phyloP scores from a whole-genome alignment of 805 yeast genomes.

The Candida boidinii region DNA sequence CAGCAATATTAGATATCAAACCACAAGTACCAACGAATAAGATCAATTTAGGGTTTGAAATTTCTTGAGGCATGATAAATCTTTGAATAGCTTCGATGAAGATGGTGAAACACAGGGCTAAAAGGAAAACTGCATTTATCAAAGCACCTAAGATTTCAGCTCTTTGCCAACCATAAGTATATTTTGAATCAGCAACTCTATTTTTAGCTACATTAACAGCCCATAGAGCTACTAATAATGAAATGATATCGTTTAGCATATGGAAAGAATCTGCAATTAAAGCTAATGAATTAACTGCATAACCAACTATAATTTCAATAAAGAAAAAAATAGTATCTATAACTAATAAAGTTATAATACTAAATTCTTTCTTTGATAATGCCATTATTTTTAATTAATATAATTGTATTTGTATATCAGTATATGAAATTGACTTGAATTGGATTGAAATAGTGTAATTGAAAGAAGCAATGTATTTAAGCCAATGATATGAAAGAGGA shows the following conservation, averaged over 20 bases:
- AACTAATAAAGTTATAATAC: constrained; percentile 62
- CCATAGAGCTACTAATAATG: constrained; percentile 87
- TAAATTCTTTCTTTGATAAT: constrained; percentile 44
- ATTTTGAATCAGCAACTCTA: constrained; percentile 74
- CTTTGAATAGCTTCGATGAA: constrained; percentile 90
- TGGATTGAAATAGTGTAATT: too few species aligned
- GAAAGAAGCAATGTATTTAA: too few species aligned
- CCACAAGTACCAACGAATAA: constrained; percentile 81
- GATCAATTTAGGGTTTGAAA: constrained; percentile 76
- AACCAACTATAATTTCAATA: constrained; percentile 77
- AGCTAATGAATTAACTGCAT: constrained; percentile 89
- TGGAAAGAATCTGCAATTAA: constrained; percentile 95
- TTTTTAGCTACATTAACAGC: constrained; percentile 87
- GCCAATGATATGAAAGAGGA: too few species aligned
- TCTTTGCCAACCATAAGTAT: constrained; percentile 96
- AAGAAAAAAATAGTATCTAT: constrained; percentile 81
- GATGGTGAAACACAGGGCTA: constrained; percentile 89
- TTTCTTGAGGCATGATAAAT: constrained; percentile 68
- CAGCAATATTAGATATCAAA: constrained; percentile 70
- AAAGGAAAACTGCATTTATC: constrained; percentile 83
- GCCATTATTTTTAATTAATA: constrained; percentile 9
- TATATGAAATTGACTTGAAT: background rate
- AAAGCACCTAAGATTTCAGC: constrained; percentile 96
- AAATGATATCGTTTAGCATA: constrained; percentile 91
- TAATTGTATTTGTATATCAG: too few species aligned